Conservation (phyloP, 192 early-diverging fungal genomes). For the Neocallimastix lanati region DNA sequence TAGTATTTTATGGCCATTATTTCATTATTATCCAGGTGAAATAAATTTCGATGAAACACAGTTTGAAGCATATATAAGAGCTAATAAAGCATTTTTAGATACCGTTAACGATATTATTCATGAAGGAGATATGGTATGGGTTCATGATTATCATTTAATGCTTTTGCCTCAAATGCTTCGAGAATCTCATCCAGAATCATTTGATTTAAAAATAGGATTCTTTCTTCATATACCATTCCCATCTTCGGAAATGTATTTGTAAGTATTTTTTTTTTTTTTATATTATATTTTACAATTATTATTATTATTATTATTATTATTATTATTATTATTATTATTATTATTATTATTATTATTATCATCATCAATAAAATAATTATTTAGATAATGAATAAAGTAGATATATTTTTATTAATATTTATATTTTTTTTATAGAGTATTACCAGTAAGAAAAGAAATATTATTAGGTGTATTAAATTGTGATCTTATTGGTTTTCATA, state of each 20-base stretch:
- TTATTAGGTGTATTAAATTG: slow-evolving; percentile 80
- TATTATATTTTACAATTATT: too few relatives aligned
- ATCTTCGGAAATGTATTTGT: slow-evolving; percentile 84
- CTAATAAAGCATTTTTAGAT: slow-evolving; percentile 80
- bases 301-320: too few relatives aligned
- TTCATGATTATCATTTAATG: slow-evolving; percentile 97
- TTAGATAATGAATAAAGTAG: too few relatives aligned
- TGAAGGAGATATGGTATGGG: slow-evolving; percentile 84
- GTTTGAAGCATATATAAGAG: slow-evolving; percentile 87
- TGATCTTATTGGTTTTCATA: slow-evolving; percentile 93
- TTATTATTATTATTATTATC: too few relatives aligned
- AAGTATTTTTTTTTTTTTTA: background rate
- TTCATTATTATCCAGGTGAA: slow-evolving; percentile 99
- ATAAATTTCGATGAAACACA: slow-evolving; percentile 85
- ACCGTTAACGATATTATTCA: slow-evolving; percentile 59
- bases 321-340: too few relatives aligned
- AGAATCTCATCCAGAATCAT: slow-evolving; percentile 48
- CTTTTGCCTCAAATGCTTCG: slow-evolving; percentile 76
- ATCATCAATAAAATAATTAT: too few relatives aligned
- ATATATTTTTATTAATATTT: too few relatives aligned
- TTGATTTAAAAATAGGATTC: slow-evolving; percentile 79
- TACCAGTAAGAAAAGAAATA: slow-evolving; percentile 86
- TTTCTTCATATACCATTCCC: slow-evolving; percentile 96
- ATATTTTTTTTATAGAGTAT: too few relatives aligned
- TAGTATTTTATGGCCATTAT: slow-evolving; percentile 47